Evolutionary conservation across 768 basidiomycete species (phyloP).

Genomic region (Glaciozyma antarctica): DNA sequence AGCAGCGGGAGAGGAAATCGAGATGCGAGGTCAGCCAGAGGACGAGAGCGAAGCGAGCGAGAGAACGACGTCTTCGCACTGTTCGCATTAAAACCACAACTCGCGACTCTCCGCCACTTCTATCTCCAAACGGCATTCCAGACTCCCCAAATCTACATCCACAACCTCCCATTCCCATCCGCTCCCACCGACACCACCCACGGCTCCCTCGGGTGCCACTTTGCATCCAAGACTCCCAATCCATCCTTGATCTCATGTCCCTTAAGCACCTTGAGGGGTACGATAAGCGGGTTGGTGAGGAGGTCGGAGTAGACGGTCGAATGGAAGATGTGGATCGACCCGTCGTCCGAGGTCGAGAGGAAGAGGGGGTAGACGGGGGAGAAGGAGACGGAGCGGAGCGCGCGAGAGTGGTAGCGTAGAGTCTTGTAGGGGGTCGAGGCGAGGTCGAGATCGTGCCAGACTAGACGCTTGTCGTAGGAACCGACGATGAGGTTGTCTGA

Average conservation of each 20-base stretch:
- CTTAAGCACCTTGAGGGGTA: conserved; percentile 87
- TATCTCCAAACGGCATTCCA: too few relatives aligned
- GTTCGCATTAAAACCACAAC: too few relatives aligned
- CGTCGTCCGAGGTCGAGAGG: conserved; percentile 92
- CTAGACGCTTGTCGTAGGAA: conserved; percentile 91
- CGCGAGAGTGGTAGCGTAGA: conserved; percentile 80
- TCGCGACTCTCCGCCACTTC: too few relatives aligned
- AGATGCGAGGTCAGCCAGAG: too few relatives aligned
- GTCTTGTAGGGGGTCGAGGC: conserved; percentile 96
- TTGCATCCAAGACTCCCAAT: conserved; percentile 80
- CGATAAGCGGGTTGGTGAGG: conserved; percentile 93
- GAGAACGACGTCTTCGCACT: too few relatives aligned
- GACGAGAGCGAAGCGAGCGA: too few relatives aligned
- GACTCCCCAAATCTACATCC: conserved; percentile 41
- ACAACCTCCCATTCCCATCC: conserved; percentile 76
- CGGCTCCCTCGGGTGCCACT: conserved; percentile 79
- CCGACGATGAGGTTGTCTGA: conserved; percentile 92
- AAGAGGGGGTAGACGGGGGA: conserved; percentile 92
- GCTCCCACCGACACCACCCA: conserved; percentile 91
- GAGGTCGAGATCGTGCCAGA: conserved; percentile 98
- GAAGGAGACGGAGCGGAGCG: conserved; percentile 85
- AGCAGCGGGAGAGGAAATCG: too few relatives aligned
- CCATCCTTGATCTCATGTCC: conserved; percentile 81
- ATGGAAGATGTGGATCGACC: conserved; percentile 94
- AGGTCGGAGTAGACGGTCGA: conserved; percentile 86